Percentiles rank a stretch among this genome's conserved stretches.
phyloP scores from a whole-genome alignment of 768 basidiomycete genomes.

The Leucocoprinus birnbaumii region DNA sequence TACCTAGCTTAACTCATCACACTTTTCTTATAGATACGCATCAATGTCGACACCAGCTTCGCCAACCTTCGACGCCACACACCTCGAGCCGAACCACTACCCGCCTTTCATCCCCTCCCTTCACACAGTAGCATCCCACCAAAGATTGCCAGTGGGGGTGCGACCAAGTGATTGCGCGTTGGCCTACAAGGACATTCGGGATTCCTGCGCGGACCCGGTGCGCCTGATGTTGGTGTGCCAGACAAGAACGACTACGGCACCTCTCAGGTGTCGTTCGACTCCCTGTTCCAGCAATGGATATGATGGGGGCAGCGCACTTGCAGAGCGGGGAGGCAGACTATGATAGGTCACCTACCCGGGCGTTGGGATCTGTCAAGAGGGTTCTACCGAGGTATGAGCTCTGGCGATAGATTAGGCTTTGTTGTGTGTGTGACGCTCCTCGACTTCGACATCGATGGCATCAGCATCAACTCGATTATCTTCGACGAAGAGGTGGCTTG shows the following conservation, averaged over 20 bases:
- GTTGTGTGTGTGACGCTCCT: background rate
- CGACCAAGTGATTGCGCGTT: background rate
- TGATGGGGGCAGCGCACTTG: background rate
- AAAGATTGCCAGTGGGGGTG: background rate
- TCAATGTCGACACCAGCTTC: no score
- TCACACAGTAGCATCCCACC: background rate
- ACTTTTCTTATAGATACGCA: no score
- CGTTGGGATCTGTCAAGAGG: slow-evolving; percentile 1
- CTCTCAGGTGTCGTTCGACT: background rate
- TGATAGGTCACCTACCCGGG: slow-evolving; percentile 4
- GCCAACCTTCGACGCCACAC: background rate
- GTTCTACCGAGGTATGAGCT: background rate
- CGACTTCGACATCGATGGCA: no score
- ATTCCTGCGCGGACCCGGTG: background rate
- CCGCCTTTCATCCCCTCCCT: background rate
- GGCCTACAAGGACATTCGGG: background rate
- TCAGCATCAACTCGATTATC: no score
- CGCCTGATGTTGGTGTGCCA: background rate
- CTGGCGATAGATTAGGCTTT: slow-evolving; percentile 2
- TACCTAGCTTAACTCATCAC: no score
- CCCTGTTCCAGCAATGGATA: slow-evolving; percentile 5
- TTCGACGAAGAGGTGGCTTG: no score
- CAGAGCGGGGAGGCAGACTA: slow-evolving; percentile 2
- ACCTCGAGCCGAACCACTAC: background rate
- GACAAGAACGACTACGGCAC: background rate